Percentiles rank a stretch among this genome's conserved stretches.
Evolutionary conservation across 495 filamentous ascomycete genomes (phyloP).

Genomic region (Sporormia fimetaria): DNA sequence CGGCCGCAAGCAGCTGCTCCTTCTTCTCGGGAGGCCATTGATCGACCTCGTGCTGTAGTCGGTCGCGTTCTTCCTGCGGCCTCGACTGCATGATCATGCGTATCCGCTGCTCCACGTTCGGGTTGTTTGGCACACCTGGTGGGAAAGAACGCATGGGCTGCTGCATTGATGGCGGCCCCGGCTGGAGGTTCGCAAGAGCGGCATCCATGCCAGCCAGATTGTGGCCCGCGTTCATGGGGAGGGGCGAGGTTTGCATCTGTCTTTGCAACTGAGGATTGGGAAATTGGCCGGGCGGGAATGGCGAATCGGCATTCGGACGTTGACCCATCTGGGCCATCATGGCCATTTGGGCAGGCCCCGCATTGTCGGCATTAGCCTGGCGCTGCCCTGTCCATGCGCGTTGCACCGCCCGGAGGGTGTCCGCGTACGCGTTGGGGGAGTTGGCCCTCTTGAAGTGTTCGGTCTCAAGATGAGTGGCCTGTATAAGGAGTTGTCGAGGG

Average conservation of each 20-base stretch:
- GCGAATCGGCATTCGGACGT: conserved; percentile 25
- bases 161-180: conserved; percentile 9
- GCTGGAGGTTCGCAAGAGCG: conserved; percentile 29
- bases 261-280: conserved; percentile 42
- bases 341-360: conserved; percentile 10
- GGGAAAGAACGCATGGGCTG: conserved; percentile 10
- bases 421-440: conserved; percentile 7
- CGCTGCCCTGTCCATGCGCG: conserved; percentile 1
- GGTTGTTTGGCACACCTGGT: no score
- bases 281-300: conserved; percentile 36
- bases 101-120: no score
- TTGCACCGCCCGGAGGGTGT: conserved; percentile 2
- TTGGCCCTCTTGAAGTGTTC: not conserved
- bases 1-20: conserved; percentile 33
- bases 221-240: conserved; percentile 35
- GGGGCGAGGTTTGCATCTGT: conserved; percentile 43
- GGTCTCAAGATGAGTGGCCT: conserved; percentile 6
- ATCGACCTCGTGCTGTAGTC: conserved; percentile 34
- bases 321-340: conserved; percentile 12
- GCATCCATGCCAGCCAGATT: conserved; percentile 37
- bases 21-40: conserved; percentile 38
- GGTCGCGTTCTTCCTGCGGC: no score
- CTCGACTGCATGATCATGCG: no score
- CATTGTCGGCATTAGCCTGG: conserved; percentile 7
- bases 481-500: conserved; percentile 1